Conservation (phyloP, 495 filamentous ascomycete genomes). For the Xylona heveae region DNA sequence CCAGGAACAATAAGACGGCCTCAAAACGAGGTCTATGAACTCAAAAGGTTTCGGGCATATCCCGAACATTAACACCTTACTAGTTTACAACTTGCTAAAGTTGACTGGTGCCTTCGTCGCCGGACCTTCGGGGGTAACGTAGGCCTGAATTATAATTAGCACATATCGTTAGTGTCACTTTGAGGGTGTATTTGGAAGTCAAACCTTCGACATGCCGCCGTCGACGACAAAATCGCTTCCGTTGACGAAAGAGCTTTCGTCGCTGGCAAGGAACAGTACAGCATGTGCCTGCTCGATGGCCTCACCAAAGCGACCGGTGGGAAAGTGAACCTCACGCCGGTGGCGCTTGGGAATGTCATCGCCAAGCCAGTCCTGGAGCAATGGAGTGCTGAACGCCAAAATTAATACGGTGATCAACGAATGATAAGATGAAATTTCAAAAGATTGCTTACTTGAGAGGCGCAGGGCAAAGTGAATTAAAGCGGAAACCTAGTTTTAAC, state of each 20-base stretch:
- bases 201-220: conserved; percentile 74
- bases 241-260: conserved; percentile 88
- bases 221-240: conserved; percentile 91
- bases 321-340: conserved; percentile 87
- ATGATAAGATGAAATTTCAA: neutral
- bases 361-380: conserved; percentile 93
- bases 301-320: conserved; percentile 85
- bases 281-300: conserved; percentile 89
- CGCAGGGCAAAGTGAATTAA: conserved; percentile 83
- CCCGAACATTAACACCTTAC: too few relatives aligned
- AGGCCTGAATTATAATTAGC: conserved; percentile 28
- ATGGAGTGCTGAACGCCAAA: conserved; percentile 26
- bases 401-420: neutral
- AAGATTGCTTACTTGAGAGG: conserved; percentile 49
- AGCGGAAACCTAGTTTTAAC: conserved; percentile 52
- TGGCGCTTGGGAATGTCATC: conserved; percentile 67
- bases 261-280: conserved; percentile 81
- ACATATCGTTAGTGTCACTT: too few relatives aligned
- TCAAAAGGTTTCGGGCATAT: too few relatives aligned
- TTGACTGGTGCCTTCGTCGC: conserved; percentile 50
- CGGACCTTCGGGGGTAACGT: conserved; percentile 78
- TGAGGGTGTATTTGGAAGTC: conserved; percentile 6
- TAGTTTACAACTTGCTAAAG: conserved; percentile 11
- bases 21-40: too few relatives aligned
- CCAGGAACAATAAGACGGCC: too few relatives aligned